Evolutionary conservation across 2,329 filamentous ascomycete genomes (phyloP).

Genomic region (Teratosphaeriaceae sp.): DNA sequence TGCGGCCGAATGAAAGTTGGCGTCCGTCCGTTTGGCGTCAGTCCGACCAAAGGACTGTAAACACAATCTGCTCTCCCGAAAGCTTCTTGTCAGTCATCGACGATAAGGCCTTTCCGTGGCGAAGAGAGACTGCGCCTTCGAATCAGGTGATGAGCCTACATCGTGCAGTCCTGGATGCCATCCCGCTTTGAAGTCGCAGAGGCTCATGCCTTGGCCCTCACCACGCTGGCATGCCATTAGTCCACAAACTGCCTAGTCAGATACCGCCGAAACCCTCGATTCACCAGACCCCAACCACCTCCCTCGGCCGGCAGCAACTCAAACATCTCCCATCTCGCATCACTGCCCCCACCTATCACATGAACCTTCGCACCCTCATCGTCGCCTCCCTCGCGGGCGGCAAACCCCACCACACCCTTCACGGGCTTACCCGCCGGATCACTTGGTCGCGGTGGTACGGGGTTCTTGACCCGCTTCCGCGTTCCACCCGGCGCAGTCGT

Average conservation of each 20-base stretch:
- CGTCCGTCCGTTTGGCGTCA: too few relatives aligned
- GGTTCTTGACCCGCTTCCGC: slow-evolving; percentile 23
- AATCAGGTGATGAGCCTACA: too few relatives aligned
- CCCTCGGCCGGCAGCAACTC: slow-evolving; percentile 19
- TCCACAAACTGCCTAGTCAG: slow-evolving; percentile 29
- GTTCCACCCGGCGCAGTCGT: slow-evolving; percentile 32
- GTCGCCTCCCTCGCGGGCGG: slow-evolving; percentile 12
- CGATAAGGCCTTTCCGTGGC: too few relatives aligned
- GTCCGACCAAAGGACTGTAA: too few relatives aligned
- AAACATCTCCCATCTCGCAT: slow-evolving; percentile 31
- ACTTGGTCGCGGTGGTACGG: slow-evolving; percentile 43
- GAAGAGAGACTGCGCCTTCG: too few relatives aligned
- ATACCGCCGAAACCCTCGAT: slow-evolving; percentile 27
- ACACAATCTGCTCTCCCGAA: too few relatives aligned
- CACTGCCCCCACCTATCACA: slow-evolving; percentile 28
- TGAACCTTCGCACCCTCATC: slow-evolving; percentile 23
- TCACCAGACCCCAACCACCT: slow-evolving; percentile 21
- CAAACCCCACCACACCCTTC: slow-evolving; percentile 83
- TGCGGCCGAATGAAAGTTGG: too few relatives aligned
- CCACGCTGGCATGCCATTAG: slow-evolving; percentile 10
- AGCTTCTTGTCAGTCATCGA: too few relatives aligned
- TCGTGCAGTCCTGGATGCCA: too few relatives aligned
- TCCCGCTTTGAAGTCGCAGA: too few relatives aligned
- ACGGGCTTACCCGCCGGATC: slow-evolving; percentile 54
- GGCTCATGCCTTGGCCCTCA: too few relatives aligned